Evolutionary conservation across 345 rosid species (phyloP).

Genomic region (Iberis pinnata): DNA sequence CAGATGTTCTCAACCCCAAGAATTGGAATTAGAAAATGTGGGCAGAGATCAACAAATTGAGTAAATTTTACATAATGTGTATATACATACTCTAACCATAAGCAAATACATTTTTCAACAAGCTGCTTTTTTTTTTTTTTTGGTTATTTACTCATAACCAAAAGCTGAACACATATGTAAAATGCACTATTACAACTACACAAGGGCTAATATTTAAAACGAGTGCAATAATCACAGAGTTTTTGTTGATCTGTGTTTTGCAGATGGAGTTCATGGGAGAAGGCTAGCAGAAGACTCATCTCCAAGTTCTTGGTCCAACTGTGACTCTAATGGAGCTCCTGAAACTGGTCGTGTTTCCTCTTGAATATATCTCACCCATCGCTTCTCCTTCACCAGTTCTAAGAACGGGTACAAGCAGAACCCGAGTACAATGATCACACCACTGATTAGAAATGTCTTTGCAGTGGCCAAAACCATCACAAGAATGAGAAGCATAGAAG

Average conservation of each 20-base stretch:
- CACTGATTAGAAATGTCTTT: constrained; percentile 59
- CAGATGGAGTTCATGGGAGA: constrained; percentile 26
- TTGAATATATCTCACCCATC: constrained; percentile 41
- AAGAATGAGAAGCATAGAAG: constrained; percentile 57
- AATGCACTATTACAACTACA: constrained; percentile 16
- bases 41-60: no score
- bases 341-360: constrained; percentile 21
- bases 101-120: constrained; percentile 6
- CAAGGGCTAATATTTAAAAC: constrained; percentile 3
- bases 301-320: constrained; percentile 31
- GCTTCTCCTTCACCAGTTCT: constrained; percentile 41
- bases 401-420: constrained; percentile 49
- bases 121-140: constrained; percentile 1
- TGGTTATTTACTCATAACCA: no score
- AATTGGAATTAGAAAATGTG: no score
- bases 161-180: constrained; percentile 13
- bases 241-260: constrained; percentile 7
- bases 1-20: no score
- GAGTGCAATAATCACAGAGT: constrained; percentile 4
- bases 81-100: no score
- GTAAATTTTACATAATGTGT: no score
- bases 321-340: constrained; percentile 19
- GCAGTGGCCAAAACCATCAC: constrained; percentile 75
- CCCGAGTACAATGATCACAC: constrained; percentile 46
- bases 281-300: constrained; percentile 53